Conservation (phyloP, 2,329 filamentous ascomycete genomes). For the Exophiala mesophila region DNA sequence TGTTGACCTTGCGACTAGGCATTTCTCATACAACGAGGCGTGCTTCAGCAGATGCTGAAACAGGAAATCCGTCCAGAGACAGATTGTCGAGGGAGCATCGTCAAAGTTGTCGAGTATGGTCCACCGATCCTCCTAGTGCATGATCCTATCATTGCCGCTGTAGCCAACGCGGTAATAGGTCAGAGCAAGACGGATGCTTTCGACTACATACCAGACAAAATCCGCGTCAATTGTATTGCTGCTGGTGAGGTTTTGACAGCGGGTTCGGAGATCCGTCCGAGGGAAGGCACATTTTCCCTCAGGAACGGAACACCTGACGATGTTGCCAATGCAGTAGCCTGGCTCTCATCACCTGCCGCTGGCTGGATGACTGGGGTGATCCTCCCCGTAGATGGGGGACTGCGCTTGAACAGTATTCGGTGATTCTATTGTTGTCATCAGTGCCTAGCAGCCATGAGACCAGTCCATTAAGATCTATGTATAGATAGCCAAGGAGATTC, state of each 20-base stretch:
- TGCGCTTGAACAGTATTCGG: background rate
- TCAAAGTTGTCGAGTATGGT: background rate
- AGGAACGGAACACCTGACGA: slow-evolving; percentile 1
- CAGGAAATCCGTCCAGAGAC: background rate
- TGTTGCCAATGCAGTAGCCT: background rate
- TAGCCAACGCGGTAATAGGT: background rate
- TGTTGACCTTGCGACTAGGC: background rate
- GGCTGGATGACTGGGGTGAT: background rate
- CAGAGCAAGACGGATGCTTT: background rate
- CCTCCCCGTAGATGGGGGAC: background rate
- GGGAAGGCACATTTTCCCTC: background rate
- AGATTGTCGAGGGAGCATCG: background rate
- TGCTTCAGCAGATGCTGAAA: slow-evolving; percentile 1
- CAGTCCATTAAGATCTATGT: too few relatives aligned
- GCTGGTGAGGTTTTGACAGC: background rate
- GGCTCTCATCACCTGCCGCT: background rate
- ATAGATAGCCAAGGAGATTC: too few relatives aligned
- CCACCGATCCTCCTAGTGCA: background rate
- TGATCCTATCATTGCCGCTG: background rate
- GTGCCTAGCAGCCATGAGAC: too few relatives aligned
- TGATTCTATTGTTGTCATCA: too few relatives aligned
- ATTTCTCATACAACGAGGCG: background rate
- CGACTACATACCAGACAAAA: background rate
- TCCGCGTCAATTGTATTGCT: background rate
- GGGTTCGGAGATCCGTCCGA: background rate